Evolutionary conservation across 305 asterid species (phyloP), one percentile per base, ranked within the genome.

Genomic region (Ilex paraguariensis): DNA sequence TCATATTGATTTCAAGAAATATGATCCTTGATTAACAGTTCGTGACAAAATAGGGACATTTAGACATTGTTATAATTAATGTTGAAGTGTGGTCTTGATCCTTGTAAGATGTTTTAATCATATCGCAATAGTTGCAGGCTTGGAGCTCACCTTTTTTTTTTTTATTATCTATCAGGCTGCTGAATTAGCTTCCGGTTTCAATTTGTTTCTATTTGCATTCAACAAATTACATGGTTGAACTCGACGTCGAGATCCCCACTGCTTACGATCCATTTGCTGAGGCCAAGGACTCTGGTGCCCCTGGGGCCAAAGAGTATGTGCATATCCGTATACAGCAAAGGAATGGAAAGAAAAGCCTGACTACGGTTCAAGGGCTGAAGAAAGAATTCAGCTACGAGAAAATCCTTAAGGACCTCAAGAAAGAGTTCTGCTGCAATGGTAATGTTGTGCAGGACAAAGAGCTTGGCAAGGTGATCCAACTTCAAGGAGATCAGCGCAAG

Each of bases 401-500:
- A 74, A 89, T 89, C 62, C 87, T 87, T 11, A 88, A 82, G 21
- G 82, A 79, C 58, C 82, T 88, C 57, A 88, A 86, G 67, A 88
- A 86, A 53, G 95, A 86, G 10, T 86, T 86, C 53, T 88, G 96
- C 70, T 88, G 96, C 83, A 88, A 88, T 76, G 96, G 96, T 36
- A 81, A 75, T 69, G 95, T 88, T 5, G 95, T 86, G 3, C 88
- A 81, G 66, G 96, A 88, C 69, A 82, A 79, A 54, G 87, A 86
- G 61, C 81, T 84, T 12, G 92, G 95, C 15, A 86, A 88, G 77
- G 88, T 88, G 55, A 79, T 86, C 58, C 96, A 88, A 73, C 88
- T 88, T 3, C 96, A 88, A 71, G 96, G 95, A 2, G 96, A 86
- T 69, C 96, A 89, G 72, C 83, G 95, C 54, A 86, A 89, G 85